Evolutionary conservation across 1,284 basidiomycete genomes (phyloP).

Genomic region (Phenoliferia sp.): DNA sequence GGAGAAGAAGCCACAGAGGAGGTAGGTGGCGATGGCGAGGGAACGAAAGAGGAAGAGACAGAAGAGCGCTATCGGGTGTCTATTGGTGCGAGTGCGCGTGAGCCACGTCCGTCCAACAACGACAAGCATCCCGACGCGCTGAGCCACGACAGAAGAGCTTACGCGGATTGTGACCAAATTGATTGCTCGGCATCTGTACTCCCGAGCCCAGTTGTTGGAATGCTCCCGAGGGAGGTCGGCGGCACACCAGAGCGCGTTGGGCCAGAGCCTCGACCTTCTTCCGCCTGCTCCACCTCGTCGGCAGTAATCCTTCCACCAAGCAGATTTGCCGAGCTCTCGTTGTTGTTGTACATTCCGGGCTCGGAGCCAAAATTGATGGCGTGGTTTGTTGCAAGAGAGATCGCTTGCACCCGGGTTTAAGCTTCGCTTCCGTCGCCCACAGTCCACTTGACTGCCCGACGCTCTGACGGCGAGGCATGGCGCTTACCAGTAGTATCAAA

Average conservation of each 20-base stretch:
- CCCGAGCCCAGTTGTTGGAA: conserved; percentile 2
- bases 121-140: neutral
- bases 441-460: too few species aligned
- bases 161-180: conserved; percentile 21
- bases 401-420: too few species aligned
- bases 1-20: conserved; percentile 79
- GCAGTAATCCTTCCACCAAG: conserved; percentile 24
- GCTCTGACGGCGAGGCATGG: too few species aligned
- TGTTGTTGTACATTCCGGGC: conserved; percentile 21
- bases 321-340: conserved; percentile 15
- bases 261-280: conserved; percentile 4
- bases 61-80: conserved; percentile 72
- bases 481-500: too few species aligned
- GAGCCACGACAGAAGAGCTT: neutral
- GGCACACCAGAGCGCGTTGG: neutral
- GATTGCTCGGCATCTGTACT: conserved; percentile 2
- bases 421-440: too few species aligned
- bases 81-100: neutral
- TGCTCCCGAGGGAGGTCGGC: conserved; percentile 11
- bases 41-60: conserved; percentile 81
- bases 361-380: too few species aligned
- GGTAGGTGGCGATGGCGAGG: conserved; percentile 76
- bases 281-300: conserved; percentile 18
- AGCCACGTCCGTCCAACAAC: neutral
- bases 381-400: too few species aligned